phyloP scores from a whole-genome alignment of 129 eudicot genomes.

The Flaveria robusta region DNA sequence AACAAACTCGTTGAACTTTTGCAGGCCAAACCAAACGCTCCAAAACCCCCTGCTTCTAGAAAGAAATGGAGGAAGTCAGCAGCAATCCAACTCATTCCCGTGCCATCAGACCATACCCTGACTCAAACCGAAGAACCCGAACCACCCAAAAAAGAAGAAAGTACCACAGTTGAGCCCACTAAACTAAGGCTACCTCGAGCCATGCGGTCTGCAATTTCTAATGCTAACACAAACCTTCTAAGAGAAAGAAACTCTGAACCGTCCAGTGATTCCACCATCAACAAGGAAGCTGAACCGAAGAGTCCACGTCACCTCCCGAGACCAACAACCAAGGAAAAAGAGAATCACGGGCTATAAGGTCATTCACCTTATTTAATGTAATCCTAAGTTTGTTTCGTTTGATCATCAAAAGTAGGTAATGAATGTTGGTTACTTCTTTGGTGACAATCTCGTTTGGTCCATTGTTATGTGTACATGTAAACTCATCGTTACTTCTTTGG shows the following conservation, averaged over 20 bases:
- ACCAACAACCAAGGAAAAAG: conserved; percentile 54
- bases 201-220: conserved; percentile 52
- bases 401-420: conserved; percentile 13
- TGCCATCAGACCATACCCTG: conserved; percentile 45
- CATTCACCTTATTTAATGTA: not conserved
- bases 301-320: conserved; percentile 47
- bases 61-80: conserved; percentile 78
- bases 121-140: conserved; percentile 42
- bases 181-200: conserved; percentile 80
- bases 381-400: not conserved
- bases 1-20: conserved; percentile 18
- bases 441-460: not conserved
- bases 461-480: conserved; percentile 11
- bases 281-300: conserved; percentile 46
- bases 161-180: conserved; percentile 13
- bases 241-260: conserved; percentile 73
- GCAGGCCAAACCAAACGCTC: conserved; percentile 64
- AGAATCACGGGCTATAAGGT: conserved; percentile 49
- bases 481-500: not conserved
- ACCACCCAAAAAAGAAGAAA: conserved; percentile 48
- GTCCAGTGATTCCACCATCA: conserved; percentile 26
- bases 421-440: not conserved
- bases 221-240: conserved; percentile 40
- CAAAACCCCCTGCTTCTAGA: conserved; percentile 53
- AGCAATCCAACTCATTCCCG: conserved; percentile 62